Percentiles rank a stretch among this genome's conserved stretches.
These are phyloP conservation scores for Populus pruinosa DNA, from an alignment of 345 rosid genomes.

Conservation along the genomic window DNA sequence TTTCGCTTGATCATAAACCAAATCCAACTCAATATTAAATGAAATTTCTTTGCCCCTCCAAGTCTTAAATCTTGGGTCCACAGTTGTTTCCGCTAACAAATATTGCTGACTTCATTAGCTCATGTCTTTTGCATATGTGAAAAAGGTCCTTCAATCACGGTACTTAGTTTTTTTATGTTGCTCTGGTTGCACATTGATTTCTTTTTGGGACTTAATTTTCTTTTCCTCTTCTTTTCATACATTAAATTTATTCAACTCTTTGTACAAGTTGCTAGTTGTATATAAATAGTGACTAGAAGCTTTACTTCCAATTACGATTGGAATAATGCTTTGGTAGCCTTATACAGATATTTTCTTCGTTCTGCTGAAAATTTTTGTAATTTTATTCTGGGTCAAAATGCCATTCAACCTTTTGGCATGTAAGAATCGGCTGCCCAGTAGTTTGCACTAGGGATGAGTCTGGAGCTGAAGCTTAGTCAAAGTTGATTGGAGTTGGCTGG, in stretches of 20 bases:
- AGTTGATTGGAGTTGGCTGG: background rate
- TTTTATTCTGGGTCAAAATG: background rate
- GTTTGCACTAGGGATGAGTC: background rate
- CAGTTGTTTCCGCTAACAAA: background rate
- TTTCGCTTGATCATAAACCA: background rate
- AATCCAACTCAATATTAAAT: background rate
- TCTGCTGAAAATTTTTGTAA: conserved; percentile 2
- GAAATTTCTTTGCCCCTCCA: background rate
- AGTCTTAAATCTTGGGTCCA: background rate
- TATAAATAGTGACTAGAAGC: background rate
- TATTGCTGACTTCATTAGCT: background rate
- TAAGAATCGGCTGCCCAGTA: background rate
- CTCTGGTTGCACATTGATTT: background rate
- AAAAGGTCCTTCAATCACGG: background rate
- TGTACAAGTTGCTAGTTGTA: background rate
- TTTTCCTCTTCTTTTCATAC: background rate
- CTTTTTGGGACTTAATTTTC: background rate
- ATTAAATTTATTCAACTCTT: background rate
- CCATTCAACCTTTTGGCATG: background rate
- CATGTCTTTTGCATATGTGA: background rate
- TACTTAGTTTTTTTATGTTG: background rate
- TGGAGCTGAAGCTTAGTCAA: background rate
- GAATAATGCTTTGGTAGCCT: background rate
- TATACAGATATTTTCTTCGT: background rate
- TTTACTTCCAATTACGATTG: too few species aligned